Evolutionary conservation across 2,329 filamentous ascomycete species (phyloP), one percentile per base, ranked within the genome.

Genomic region (Claviceps africana): DNA sequence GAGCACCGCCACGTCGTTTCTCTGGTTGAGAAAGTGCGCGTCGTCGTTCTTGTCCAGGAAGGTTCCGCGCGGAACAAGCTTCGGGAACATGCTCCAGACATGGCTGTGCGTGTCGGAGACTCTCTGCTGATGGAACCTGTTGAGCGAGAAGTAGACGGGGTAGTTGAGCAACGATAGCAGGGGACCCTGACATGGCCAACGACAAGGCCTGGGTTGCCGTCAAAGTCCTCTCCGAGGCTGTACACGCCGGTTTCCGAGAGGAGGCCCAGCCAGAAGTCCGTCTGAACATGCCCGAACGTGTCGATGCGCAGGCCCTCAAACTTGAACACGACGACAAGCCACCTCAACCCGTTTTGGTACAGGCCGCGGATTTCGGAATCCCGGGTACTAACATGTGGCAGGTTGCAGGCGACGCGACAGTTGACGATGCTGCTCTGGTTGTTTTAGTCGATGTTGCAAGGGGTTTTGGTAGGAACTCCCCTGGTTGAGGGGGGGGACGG

Each of bases 251-350:
- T 71, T 2, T 73, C 74, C 7, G 68, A 58, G 22, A 72, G 66
- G 57, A 83, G 84, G 0, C 60, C 64, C 0, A 76, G 66, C 69
- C 79, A 81, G 63, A 82, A 85, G 11, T 69, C 70, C 55, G 74
- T 73, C 55, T 80, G 72, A 15, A 82, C 77, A 61, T 83, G 78
- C 64, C 79, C 81, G 55, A 78, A 78, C 0, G 77, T 81, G 56
- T 83, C 79, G 57, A 82, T 75, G 35, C 79, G 76, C 11, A 81
- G 67, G 2, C 79, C 78, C 60, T 81, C 79, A 68, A 84, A 80
- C 19, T 69, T 70, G 60, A 83, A 86, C 56, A 80, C 77, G 2
- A 70, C 62, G 2, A 85, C 75, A 0, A 85, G 67, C 43, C 68
- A 67, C 19, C 61, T 63, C 57, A 86, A 70, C 83, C 83, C 86